These are phyloP conservation scores for Dipteronia dyeriana DNA, from an alignment of 345 rosid species.

Conservation along the genomic window DNA sequence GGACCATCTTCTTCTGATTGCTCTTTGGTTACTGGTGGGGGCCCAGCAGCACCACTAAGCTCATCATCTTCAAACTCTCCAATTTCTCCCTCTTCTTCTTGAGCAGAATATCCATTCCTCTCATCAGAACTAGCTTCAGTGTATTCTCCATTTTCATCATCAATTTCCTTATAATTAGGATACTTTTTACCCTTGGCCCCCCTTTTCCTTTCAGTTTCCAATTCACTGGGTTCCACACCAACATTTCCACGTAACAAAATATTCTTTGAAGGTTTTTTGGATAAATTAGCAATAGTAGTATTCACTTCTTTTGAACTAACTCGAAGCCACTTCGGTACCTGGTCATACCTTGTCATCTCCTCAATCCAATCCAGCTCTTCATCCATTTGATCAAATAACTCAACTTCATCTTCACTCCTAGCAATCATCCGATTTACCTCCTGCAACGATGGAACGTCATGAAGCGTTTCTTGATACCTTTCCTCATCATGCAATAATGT, in stretches of 20 bases:
- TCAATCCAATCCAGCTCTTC: constrained; percentile 92
- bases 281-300: constrained; percentile 61
- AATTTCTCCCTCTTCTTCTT: constrained; percentile 90
- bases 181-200: constrained; percentile 83
- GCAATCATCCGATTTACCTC: constrained; percentile 98
- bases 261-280: constrained; percentile 87
- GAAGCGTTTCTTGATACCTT: constrained; percentile 97
- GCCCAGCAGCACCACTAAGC: constrained; percentile 61
- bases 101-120: constrained; percentile 70
- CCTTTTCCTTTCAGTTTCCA: constrained; percentile 79
- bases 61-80: constrained; percentile 87
- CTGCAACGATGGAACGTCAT: constrained; percentile 95
- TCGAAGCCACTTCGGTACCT: constrained; percentile 99
- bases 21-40: constrained; percentile 52
- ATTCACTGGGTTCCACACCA: constrained; percentile 54
- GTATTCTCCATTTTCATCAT: constrained; percentile 83
- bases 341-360: constrained; percentile 91
- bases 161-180: constrained; percentile 93
- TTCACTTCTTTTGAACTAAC: constrained; percentile 84
- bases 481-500: constrained; percentile 97
- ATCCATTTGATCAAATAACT: constrained; percentile 99
- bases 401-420: constrained; percentile 93
- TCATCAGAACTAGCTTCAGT: constrained; percentile 92
- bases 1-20: constrained; percentile 84
- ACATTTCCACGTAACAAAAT: constrained; percentile 50